Percentiles rank a stretch among this genome's conserved stretches.
phyloP scores from a whole-genome alignment of 2,329 filamentous ascomycete species.

The Neofusicoccum kwambonambiense region DNA sequence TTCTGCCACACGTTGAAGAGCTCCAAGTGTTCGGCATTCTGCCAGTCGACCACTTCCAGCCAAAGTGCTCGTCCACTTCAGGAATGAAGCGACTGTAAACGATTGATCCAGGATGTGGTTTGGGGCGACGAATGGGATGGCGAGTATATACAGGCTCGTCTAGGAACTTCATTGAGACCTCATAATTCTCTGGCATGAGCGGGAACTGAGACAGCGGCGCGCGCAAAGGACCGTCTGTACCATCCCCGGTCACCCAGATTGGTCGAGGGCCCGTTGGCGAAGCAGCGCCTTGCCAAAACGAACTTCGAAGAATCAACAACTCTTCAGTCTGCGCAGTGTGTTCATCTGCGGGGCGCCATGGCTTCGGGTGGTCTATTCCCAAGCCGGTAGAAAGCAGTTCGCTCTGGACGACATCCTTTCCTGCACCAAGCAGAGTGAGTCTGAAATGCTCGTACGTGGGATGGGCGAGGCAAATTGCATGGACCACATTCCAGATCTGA shows the following conservation, averaged over 20 bases:
- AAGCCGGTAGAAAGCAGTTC: conserved; percentile 31
- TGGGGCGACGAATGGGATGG: conserved; percentile 70
- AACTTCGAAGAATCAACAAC: conserved; percentile 51
- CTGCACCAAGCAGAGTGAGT: conserved; percentile 40
- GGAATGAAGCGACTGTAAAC: conserved; percentile 79
- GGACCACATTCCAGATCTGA: conserved; percentile 49
- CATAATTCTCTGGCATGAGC: conserved; percentile 43
- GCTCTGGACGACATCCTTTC: conserved; percentile 39
- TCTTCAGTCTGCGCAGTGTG: conserved; percentile 39
- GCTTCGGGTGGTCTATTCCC: conserved; percentile 43
- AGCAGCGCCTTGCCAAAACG: conserved; percentile 46
- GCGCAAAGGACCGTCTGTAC: neutral
- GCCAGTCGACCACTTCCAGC: conserved; percentile 69
- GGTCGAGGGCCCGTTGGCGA: conserved; percentile 45
- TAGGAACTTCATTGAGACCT: conserved; percentile 46
- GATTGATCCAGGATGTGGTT: conserved; percentile 67
- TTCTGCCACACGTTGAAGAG: conserved; percentile 83
- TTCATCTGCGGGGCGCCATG: conserved; percentile 28
- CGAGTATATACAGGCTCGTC: conserved; percentile 56
- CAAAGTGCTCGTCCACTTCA: conserved; percentile 73
- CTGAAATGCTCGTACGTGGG: conserved; percentile 47
- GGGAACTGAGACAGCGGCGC: conserved; percentile 21
- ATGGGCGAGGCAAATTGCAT: conserved; percentile 46
- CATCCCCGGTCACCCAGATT: conserved; percentile 31
- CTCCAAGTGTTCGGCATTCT: conserved; percentile 61